Base-by-base conservation (phyloP, 2,329 filamentous ascomycete genomes). In the Sporothrix protearum region DNA sequence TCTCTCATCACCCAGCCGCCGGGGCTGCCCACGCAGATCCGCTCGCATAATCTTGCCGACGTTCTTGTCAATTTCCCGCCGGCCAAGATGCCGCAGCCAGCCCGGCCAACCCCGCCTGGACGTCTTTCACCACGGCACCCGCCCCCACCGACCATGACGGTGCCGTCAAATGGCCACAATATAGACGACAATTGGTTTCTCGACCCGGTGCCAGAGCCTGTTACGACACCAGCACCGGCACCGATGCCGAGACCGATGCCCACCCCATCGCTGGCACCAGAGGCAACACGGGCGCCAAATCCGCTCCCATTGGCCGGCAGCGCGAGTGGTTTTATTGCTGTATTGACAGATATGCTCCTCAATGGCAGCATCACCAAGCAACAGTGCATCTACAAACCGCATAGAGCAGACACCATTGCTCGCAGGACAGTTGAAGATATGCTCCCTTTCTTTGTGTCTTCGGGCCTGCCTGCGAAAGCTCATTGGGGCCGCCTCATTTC, bases 401-500 rank as follows among this genome's bases (percentile, higher is more conserved):
- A 30, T 4, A 67, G 14, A 5, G 69, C 68, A 4, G 59, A n/a
- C 8, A 53, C 33, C 14, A 25, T 66, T 19, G 72, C 71, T 3
- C 22, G 68, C 30, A 61, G 70, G 22, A 39, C 71, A 6, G 71
- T 73, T 3, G 28, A 30, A 0, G 67, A 68, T 2, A 71, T 72
- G 16, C 19, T 51, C 30, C 22, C 7, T 0, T 8, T 55, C 10
- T 47, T 72, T 22, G 10, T 2, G n/a, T n/a, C 47, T 30, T 59
- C 55, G 1, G 72, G 73, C 19, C 22, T 75, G 6, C 74, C 74
- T 10, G 71, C 63, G 1, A 42, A 12, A 78, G 81, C 51, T 75
- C 80, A 22, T 79, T 83, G 73, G 78, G 78, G 57, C 55, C 74
- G 47, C 9, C 74, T 63, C 1, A 42, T 66, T 33, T 68, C 53